A percentile compares a stretch with the other conserved stretches of the same genome.
Evolutionary conservation across 805 yeast genomes (phyloP).

Genomic region (Candida hungchunana): DNA sequence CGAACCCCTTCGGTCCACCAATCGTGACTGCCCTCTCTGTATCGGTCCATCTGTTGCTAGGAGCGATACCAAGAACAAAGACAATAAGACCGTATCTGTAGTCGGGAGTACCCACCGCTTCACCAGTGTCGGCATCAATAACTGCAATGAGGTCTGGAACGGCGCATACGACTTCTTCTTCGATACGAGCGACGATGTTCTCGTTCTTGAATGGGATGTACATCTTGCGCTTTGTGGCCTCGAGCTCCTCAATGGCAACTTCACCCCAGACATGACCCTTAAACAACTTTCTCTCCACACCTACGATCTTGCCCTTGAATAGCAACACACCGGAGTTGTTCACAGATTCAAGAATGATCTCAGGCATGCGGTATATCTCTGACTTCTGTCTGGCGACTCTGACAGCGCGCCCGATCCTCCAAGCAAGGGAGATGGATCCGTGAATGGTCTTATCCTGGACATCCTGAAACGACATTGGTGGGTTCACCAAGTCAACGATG

Average conservation of each 20-base stretch:
- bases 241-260: constrained; percentile 30
- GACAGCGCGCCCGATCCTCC: constrained; percentile 45
- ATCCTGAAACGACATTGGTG: constrained; percentile 29
- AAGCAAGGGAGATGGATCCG: constrained; percentile 34
- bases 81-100: constrained; percentile 41
- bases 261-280: constrained; percentile 44
- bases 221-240: constrained; percentile 13
- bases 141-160: constrained; percentile 43
- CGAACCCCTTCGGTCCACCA: constrained; percentile 37
- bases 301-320: constrained; percentile 39
- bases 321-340: constrained; percentile 31
- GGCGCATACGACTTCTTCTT: constrained; percentile 29
- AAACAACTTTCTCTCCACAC: constrained; percentile 35
- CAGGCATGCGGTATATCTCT: constrained; percentile 32
- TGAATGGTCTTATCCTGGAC: constrained; percentile 24
- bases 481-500: constrained; percentile 29
- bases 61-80: constrained; percentile 38
- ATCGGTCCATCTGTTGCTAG: constrained; percentile 34
- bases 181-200: constrained; percentile 33
- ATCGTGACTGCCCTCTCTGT: constrained; percentile 32
- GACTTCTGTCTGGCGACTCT: constrained; percentile 31
- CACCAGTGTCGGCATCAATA: constrained; percentile 38
- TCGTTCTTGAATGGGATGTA: constrained; percentile 44
- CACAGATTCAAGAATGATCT: constrained; percentile 33
- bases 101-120: constrained; percentile 39